These are phyloP conservation scores for Neofusicoccum parvum DNA, from an alignment of 2,329 filamentous ascomycete genomes.

Conservation along the genomic window DNA sequence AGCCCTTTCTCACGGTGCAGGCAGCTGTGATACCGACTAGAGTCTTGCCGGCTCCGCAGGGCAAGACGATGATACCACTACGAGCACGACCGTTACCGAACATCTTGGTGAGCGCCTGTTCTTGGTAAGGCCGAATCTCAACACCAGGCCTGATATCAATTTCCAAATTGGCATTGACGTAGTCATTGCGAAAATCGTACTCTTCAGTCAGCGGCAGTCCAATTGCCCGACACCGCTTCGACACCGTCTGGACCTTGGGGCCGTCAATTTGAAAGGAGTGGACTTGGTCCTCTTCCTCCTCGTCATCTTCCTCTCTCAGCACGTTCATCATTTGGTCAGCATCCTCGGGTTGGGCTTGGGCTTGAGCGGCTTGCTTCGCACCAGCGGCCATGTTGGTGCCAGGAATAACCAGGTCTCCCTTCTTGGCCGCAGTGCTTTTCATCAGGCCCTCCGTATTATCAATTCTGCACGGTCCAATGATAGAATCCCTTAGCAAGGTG, in stretches of 20 bases:
- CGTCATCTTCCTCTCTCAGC: conserved; percentile 73
- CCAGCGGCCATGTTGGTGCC: conserved; percentile 93
- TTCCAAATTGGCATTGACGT: conserved; percentile 84
- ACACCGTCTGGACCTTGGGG: conserved; percentile 79
- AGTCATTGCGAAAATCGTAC: conserved; percentile 94
- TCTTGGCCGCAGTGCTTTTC: conserved; percentile 79
- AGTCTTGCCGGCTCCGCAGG: conserved; percentile 96
- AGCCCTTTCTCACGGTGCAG: conserved; percentile 95
- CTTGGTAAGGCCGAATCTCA: conserved; percentile 91
- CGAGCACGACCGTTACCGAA: conserved; percentile 97
- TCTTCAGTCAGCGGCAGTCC: conserved; percentile 89
- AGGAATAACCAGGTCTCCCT: conserved; percentile 85
- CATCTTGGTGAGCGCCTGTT: conserved; percentile 98
- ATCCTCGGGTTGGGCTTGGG: conserved; percentile 41
- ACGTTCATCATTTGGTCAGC: conserved; percentile 67
- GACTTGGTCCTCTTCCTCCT: conserved; percentile 83
- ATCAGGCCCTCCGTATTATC: conserved; percentile 74
- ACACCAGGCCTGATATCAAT: conserved; percentile 90
- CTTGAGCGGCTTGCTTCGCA: conserved; percentile 69
- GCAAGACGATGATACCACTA: conserved; percentile 95
- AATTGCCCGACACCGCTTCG: conserved; percentile 85
- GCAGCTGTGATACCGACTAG: conserved; percentile 97
- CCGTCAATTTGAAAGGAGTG: conserved; percentile 92
- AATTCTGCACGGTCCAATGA: conserved; percentile 78
- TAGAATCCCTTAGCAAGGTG: conserved; percentile 78